Evolutionary conservation across 768 basidiomycete species (phyloP), one percentile per base, ranked within the genome.

Genomic region (Mycena venus): DNA sequence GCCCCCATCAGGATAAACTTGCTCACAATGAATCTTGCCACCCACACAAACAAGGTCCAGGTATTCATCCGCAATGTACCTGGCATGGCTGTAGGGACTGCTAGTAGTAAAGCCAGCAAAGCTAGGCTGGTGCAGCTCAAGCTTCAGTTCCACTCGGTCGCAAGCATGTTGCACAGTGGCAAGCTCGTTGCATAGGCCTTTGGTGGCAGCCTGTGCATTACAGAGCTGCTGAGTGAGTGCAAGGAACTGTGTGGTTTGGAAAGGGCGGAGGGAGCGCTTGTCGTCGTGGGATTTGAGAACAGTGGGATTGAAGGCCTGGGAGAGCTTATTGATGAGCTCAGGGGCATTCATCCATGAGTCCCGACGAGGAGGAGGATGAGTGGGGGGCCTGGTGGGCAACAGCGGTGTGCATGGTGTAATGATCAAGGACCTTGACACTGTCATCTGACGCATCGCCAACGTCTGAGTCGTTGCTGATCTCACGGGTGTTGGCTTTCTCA

Each of bases 71-170:
- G 47, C 47, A n/a, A 49, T 49, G 47, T n/a, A 49, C 47, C 21
- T 3, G 21, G 47, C 47, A 23, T n/a, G 47, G 47, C 47, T 49
- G 47, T n/a, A n/a, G 5, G 17, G 4, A n/a, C 21, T 14, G 7
- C 47, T 23, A 14, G 4, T 11, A 14, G 5, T 23, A n/a, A 49
- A 49, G 21, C 47, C 47, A n/a, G 4, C 21, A n/a, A 49, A 23
- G 21, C 47, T n/a, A 23, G 21, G 21, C 44, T 44, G 19, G 1
- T 44, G 1, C 58, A 69, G 15, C 32, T 69, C 58, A 3, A 76
- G 47, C 47, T 73, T 47, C 36, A 79, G 34, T 31, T 80, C 74
- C 27, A 69, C 68, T 11, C 55, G 69, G 56, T 80, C 77, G 40
- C n/a, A n/a, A n/a, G n/a, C n/a, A n/a, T n/a, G n/a, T n/a, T n/a